A percentile compares a stretch with the other conserved stretches of the same genome.
Evolutionary conservation across 768 basidiomycete genomes (phyloP).

Genomic region (Mycena capillaripes): DNA sequence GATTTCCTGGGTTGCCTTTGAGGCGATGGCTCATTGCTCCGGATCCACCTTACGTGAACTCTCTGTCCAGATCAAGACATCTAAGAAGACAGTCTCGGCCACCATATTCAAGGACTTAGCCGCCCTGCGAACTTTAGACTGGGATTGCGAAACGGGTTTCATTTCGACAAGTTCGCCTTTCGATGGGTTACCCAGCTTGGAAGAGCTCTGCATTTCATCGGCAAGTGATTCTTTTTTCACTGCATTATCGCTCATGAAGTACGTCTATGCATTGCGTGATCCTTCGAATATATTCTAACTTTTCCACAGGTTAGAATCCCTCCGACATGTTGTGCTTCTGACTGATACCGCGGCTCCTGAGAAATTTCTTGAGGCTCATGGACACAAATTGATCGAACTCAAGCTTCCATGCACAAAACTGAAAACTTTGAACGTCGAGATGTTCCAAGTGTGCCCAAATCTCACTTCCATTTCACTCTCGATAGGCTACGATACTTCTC

Average conservation of each 20-base stretch:
- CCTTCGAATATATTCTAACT: background rate
- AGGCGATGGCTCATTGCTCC: background rate
- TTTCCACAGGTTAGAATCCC: background rate
- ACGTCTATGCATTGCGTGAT: background rate
- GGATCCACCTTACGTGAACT: conserved; percentile 3
- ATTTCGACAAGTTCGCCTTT: background rate
- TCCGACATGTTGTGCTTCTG: background rate
- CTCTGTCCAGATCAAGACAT: background rate
- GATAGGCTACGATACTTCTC: background rate
- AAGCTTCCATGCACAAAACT: background rate
- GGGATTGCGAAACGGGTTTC: background rate
- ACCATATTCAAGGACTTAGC: background rate
- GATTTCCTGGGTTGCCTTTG: conserved; percentile 18
- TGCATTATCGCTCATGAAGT: conserved; percentile 12
- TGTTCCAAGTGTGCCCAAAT: background rate
- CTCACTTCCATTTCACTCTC: background rate
- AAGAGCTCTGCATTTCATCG: background rate
- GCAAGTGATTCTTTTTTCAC: background rate
- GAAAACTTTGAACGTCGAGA: background rate
- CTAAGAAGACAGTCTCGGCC: background rate
- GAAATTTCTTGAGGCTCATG: background rate
- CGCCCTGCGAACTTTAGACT: background rate
- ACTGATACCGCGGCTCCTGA: background rate
- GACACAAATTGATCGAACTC: conserved; percentile 2
- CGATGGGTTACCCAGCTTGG: background rate